Evolutionary conservation across 495 filamentous ascomycete species (phyloP).

Genomic region (Aspergillus coremiiformis): DNA sequence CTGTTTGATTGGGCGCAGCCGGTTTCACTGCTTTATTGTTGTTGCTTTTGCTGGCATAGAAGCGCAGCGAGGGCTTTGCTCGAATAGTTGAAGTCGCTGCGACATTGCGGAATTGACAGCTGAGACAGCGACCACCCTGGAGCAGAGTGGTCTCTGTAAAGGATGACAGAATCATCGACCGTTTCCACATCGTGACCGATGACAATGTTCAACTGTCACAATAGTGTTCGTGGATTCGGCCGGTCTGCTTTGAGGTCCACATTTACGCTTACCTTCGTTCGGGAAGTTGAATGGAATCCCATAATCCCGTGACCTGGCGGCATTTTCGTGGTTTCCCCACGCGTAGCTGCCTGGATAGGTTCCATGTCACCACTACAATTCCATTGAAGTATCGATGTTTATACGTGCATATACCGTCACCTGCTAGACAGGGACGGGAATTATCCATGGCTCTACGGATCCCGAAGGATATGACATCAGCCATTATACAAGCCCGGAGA

Average conservation of each 20-base stretch:
- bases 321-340: slow-evolving; percentile 25
- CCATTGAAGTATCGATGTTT: not conserved
- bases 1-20: not conserved
- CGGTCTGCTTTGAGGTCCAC: not conserved
- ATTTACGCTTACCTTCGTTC: not conserved
- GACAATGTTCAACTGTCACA: not conserved
- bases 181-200: slow-evolving; percentile 30
- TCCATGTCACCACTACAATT: not conserved
- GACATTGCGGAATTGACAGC: slow-evolving; percentile 35
- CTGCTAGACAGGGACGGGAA: slow-evolving; percentile 4
- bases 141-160: slow-evolving; percentile 22
- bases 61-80: slow-evolving; percentile 22
- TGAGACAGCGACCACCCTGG: slow-evolving; percentile 29
- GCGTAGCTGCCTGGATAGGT: not conserved
- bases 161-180: slow-evolving; percentile 11
- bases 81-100: slow-evolving; percentile 12
- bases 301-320: slow-evolving; percentile 32
- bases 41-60: slow-evolving; percentile 26
- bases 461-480: slow-evolving; percentile 5
- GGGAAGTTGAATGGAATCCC: slow-evolving; percentile 10
- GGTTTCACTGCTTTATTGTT: slow-evolving; percentile 4
- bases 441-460: slow-evolving; percentile 13
- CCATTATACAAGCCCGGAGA: slow-evolving; percentile 15
- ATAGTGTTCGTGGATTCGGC: not conserved
- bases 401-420: slow-evolving; percentile 1